Percentiles rank a stretch among this genome's conserved stretches.
Conservation (phyloP, 495 filamentous ascomycete genomes). For the Trichoderma virens region DNA sequence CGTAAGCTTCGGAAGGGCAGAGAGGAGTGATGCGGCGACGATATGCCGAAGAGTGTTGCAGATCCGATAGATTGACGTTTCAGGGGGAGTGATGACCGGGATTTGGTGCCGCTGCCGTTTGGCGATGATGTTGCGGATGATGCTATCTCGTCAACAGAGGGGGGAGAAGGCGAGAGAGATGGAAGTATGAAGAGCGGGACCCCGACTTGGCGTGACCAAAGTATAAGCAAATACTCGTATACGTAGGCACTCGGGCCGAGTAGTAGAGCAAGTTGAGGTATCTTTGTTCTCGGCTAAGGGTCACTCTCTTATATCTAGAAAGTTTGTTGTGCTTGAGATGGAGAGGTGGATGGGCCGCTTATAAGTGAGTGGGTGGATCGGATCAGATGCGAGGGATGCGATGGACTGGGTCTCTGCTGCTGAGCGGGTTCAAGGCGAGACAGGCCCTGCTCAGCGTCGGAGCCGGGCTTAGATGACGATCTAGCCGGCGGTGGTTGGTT, state of each 20-base stretch:
- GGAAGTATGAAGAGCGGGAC: no score
- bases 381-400: conserved; percentile 3
- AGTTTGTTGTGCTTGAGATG: background rate
- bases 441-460: background rate
- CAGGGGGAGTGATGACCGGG: background rate
- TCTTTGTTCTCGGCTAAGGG: background rate
- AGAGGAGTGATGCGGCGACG: background rate
- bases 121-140: no score
- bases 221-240: no score
- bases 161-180: no score
- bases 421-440: background rate
- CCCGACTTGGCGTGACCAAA: no score
- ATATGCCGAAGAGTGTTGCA: background rate
- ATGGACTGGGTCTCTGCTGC: background rate
- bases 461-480: background rate
- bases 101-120: background rate
- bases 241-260: no score
- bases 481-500: background rate
- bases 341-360: background rate
- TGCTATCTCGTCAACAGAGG: no score
- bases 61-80: background rate
- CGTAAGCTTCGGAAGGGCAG: background rate
- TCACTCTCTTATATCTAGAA: background rate
- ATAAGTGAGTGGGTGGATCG: background rate
- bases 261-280: no score